These are phyloP conservation scores for Microstegium vimineum DNA, from an alignment of 176 grass and related monocot species.

Conservation along the genomic window DNA sequence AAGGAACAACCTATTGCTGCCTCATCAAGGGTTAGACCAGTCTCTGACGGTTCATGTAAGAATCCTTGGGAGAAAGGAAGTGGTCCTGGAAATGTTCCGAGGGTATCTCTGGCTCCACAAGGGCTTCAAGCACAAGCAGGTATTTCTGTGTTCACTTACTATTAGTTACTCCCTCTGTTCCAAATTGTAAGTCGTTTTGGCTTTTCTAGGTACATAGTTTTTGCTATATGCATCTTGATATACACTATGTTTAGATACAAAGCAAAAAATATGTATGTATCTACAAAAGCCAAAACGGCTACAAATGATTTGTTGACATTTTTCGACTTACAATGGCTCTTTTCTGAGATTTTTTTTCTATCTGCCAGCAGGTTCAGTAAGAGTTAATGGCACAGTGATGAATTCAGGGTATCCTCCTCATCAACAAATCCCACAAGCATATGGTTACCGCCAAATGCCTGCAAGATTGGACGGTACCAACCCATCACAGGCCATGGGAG, in stretches of 20 bases:
- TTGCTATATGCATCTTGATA: not conserved
- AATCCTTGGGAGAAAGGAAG: conserved; percentile 31
- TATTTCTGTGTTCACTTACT: conserved; percentile 16
- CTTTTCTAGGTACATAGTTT: not conserved
- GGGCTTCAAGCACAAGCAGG: conserved; percentile 62
- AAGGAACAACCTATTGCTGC: conserved; percentile 53
- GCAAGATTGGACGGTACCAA: conserved; percentile 37
- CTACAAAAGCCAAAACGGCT: not conserved
- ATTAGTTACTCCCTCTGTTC: not conserved
- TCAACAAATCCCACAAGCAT: conserved; percentile 43
- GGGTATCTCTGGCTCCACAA: conserved; percentile 41
- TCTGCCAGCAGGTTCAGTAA: conserved; percentile 44
- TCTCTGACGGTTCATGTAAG: conserved; percentile 41
- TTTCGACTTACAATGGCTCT: not conserved
- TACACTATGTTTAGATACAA: not conserved
- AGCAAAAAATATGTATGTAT: not conserved
- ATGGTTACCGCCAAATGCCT: conserved; percentile 36
- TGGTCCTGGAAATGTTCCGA: conserved; percentile 29
- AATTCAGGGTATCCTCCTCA: conserved; percentile 52
- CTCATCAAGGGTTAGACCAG: conserved; percentile 37
- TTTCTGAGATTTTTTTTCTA: conserved; percentile 15
- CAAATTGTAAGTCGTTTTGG: not conserved
- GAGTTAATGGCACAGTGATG: conserved; percentile 43
- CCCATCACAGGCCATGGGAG: conserved; percentile 36
- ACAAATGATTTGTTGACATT: not conserved